phyloP scores from a whole-genome alignment of 2,329 filamentous ascomycete genomes.

The Cercospora zeae-maydis region DNA sequence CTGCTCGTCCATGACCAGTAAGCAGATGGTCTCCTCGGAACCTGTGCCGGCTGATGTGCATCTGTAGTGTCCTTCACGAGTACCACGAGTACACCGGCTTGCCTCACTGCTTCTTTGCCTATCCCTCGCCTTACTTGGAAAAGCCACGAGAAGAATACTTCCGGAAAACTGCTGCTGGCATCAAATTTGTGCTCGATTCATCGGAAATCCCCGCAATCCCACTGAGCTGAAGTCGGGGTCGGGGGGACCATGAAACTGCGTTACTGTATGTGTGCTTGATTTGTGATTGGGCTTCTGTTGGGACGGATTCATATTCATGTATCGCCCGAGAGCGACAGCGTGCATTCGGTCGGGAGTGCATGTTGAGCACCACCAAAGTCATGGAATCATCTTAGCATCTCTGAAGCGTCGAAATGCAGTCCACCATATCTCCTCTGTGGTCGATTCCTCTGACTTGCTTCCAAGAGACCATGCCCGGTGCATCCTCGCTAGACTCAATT shows the following conservation, averaged over 20 bases:
- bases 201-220: conserved; percentile 5
- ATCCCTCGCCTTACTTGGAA: conserved; percentile 12
- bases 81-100: conserved; percentile 18
- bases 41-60: neutral
- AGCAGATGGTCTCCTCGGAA: neutral
- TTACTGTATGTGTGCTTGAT: neutral
- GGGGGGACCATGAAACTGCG: neutral
- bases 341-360: neutral
- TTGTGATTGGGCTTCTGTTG: neutral
- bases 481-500: conserved; percentile 45
- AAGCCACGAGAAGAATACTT: conserved; percentile 15
- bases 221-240: conserved; percentile 7
- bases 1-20: conserved; percentile 16
- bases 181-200: conserved; percentile 15
- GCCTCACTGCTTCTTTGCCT: conserved; percentile 22
- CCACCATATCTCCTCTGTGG: conserved; percentile 40
- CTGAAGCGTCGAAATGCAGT: conserved; percentile 46
- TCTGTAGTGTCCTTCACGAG: conserved; percentile 13
- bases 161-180: conserved; percentile 17
- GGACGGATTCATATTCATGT: neutral
- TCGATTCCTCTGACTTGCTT: conserved; percentile 18
- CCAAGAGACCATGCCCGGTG: conserved; percentile 36
- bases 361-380: neutral
- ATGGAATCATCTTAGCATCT: conserved; percentile 43
- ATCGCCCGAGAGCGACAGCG: neutral